Conservation (phyloP, 768 basidiomycete genomes). For the Leccinum ochraceum region DNA sequence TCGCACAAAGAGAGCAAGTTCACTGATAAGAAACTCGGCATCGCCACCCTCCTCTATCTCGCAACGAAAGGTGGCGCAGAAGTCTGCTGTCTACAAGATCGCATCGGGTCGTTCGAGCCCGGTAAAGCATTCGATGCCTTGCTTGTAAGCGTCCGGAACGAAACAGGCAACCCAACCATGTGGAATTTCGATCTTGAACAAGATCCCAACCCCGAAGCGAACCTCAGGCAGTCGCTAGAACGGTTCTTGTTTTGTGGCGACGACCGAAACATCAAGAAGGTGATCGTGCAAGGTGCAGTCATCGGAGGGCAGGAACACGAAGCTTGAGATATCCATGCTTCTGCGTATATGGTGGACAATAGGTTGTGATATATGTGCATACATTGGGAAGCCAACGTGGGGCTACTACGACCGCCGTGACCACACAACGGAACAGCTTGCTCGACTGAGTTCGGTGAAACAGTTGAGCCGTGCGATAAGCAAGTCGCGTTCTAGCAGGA, state of each 20-base stretch:
- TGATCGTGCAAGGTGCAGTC: conserved; percentile 79
- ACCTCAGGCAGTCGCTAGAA: conserved; percentile 65
- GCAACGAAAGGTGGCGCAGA: conserved; percentile 91
- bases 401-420: conserved; percentile 2
- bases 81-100: conserved; percentile 68
- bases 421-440: background rate
- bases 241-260: conserved; percentile 87
- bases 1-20: conserved; percentile 35
- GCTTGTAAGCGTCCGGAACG: conserved; percentile 57
- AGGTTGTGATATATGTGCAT: conserved; percentile 1
- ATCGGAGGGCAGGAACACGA: conserved; percentile 66
- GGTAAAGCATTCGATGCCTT: conserved; percentile 94
- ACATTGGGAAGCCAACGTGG: conserved; percentile 2
- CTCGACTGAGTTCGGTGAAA: background rate
- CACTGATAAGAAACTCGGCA: conserved; percentile 61
- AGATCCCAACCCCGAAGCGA: conserved; percentile 33
- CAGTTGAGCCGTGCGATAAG: conserved; percentile 6
- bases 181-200: conserved; percentile 47
- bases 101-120: conserved; percentile 71
- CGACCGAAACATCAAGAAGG: conserved; percentile 76
- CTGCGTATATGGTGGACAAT: conserved; percentile 9
- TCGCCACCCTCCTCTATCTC: conserved; percentile 81
- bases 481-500: background rate
- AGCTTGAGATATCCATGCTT: conserved; percentile 6
- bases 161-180: conserved; percentile 55